These are phyloP conservation scores for Verruconis gallopava DNA, from an alignment of 2,329 filamentous ascomycete species.

Conservation along the genomic window DNA sequence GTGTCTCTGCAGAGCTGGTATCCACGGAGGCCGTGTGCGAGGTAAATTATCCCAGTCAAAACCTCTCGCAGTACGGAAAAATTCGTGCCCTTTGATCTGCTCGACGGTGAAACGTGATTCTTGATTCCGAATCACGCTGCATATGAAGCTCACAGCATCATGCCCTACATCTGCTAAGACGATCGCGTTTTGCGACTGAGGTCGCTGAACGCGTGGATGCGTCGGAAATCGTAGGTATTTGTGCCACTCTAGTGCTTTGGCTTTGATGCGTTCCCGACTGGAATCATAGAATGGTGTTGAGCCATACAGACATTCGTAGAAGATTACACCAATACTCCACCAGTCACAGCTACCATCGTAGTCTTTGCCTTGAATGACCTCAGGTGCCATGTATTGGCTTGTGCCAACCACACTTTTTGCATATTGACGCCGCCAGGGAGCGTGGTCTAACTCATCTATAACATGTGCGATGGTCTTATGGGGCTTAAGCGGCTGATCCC, in stretches of 20 bases:
- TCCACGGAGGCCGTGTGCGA: conserved; percentile 58
- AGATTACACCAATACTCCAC: conserved; percentile 92
- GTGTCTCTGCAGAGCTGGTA: conserved; percentile 51
- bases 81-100: neutral
- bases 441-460: conserved; percentile 22
- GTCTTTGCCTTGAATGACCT: conserved; percentile 66
- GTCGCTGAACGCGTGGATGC: conserved; percentile 37
- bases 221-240: conserved; percentile 43
- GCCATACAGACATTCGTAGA: conserved; percentile 90
- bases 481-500: neutral
- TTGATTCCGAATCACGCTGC: conserved; percentile 58
- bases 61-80: conserved; percentile 24
- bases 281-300: conserved; percentile 81
- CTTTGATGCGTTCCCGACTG: conserved; percentile 70
- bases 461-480: neutral
- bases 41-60: conserved; percentile 70
- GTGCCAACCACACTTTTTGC: conserved; percentile 86
- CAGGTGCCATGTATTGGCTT: conserved; percentile 96
- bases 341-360: conserved; percentile 93
- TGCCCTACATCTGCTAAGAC: conserved; percentile 43
- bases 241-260: conserved; percentile 59
- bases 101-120: conserved; percentile 53
- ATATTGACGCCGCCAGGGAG: conserved; percentile 42
- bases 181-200: conserved; percentile 31
- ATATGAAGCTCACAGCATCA: conserved; percentile 66